Evolutionary conservation across 768 basidiomycete genomes (phyloP).

Genomic region (Xerocomus brunneocitrinus): DNA sequence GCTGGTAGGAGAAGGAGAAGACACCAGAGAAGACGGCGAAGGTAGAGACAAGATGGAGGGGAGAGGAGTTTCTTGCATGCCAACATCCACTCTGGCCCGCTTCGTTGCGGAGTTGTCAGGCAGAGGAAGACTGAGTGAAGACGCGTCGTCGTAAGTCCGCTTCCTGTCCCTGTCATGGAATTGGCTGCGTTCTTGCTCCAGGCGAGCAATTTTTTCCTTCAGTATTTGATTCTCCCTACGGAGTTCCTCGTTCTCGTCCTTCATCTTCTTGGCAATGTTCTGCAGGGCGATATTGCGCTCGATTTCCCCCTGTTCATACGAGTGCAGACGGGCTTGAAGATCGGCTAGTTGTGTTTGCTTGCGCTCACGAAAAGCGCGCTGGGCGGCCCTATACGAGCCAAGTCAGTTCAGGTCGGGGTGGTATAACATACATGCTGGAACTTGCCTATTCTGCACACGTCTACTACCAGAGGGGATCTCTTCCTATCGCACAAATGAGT

Average conservation of each 20-base stretch:
- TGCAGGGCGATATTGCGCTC: conserved; percentile 84
- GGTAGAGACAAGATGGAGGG: conserved; percentile 19
- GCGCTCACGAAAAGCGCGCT: conserved; percentile 85
- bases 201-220: conserved; percentile 43
- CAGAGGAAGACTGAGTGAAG: conserved; percentile 23
- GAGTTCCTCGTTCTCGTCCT: conserved; percentile 80
- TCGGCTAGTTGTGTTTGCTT: conserved; percentile 87
- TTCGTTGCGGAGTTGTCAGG: conserved; percentile 33
- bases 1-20: conserved; percentile 40
- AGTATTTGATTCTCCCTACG: conserved; percentile 62
- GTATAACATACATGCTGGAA: background rate
- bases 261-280: conserved; percentile 74
- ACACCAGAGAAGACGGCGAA: conserved; percentile 47
- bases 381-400: conserved; percentile 60
- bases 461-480: conserved; percentile 54
- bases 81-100: conserved; percentile 30
- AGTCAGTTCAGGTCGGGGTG: conserved; percentile 5
- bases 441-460: conserved; percentile 72
- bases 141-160: conserved; percentile 52
- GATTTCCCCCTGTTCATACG: conserved; percentile 87
- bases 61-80: conserved; percentile 18
- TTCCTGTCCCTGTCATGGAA: conserved; percentile 45
- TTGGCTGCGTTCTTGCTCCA: conserved; percentile 37
- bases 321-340: conserved; percentile 78
- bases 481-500: conserved; percentile 23